phyloP scores from a whole-genome alignment of 2,329 filamentous ascomycete species.

The Mycocentrospora acerina region DNA sequence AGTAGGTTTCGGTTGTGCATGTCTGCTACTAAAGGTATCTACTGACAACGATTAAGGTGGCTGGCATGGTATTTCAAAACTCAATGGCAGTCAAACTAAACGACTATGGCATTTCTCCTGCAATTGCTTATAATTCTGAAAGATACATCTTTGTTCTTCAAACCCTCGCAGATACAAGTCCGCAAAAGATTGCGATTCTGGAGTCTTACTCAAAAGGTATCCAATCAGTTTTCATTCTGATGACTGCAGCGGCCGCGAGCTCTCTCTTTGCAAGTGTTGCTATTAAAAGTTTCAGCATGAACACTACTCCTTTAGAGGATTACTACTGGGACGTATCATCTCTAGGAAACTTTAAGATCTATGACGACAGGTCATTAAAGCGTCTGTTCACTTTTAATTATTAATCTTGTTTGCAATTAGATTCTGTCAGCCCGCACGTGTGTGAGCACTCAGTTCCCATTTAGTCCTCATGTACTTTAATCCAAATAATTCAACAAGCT shows the following conservation, averaged over 20 bases:
- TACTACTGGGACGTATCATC: no score
- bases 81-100: slow-evolving; percentile 36
- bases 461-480: no score
- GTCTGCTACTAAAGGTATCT: no score
- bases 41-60: not conserved
- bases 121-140: slow-evolving; percentile 33
- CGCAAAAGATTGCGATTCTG: slow-evolving; percentile 16
- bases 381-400: no score
- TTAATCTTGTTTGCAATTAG: no score
- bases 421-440: no score
- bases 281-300: slow-evolving; percentile 34
- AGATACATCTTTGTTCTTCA: slow-evolving; percentile 26
- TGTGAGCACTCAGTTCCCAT: no score
- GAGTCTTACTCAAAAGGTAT: slow-evolving; percentile 31
- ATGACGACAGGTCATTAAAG: no score
- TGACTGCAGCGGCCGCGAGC: slow-evolving; percentile 23
- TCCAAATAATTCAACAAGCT: no score
- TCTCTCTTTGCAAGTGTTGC: slow-evolving; percentile 24
- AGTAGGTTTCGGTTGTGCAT: slow-evolving; percentile 7
- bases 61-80: slow-evolving; percentile 45
- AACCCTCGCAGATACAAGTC: slow-evolving; percentile 16
- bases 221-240: slow-evolving; percentile 24
- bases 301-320: no score
- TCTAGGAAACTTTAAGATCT: no score
- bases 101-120: slow-evolving; percentile 14